Evolutionary conservation across 116 monocot genomes (phyloP).

Genomic region (Posidonia oceanica): DNA sequence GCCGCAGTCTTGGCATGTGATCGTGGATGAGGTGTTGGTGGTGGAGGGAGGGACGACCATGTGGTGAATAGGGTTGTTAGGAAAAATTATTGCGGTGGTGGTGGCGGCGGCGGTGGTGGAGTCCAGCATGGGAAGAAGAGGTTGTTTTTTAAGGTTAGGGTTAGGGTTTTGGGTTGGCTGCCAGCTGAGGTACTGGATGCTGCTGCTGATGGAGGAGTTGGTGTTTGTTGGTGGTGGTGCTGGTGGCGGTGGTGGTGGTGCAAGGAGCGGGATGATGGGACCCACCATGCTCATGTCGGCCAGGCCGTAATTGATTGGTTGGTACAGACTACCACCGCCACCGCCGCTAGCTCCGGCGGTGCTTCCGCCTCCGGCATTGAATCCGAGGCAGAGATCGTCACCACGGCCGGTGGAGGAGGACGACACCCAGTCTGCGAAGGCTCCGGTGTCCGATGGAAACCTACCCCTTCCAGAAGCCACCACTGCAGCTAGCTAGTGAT

Average conservation of each 20-base stretch:
- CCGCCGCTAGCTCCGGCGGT: no score
- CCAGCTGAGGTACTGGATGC: slow-evolving; percentile 28
- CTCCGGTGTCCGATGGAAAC: slow-evolving; percentile 63
- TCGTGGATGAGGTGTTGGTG: slow-evolving; percentile 1
- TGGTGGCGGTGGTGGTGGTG: slow-evolving; percentile 14
- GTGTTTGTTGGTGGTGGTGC: slow-evolving; percentile 3
- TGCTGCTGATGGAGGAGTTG: slow-evolving; percentile 15
- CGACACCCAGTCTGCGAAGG: slow-evolving; percentile 67
- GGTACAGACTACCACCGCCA: slow-evolving; percentile 5
- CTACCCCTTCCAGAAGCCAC: slow-evolving; percentile 56
- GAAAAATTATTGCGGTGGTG: background rate
- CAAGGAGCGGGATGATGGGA: slow-evolving; percentile 51
- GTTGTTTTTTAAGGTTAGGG: slow-evolving; percentile 31
- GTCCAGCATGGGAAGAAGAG: slow-evolving; percentile 26
- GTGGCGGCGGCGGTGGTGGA: background rate
- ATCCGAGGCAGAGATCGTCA: slow-evolving; percentile 53
- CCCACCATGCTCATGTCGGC: slow-evolving; percentile 56
- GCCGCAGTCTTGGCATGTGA: slow-evolving; percentile 92
- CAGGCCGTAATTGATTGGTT: slow-evolving; percentile 41
- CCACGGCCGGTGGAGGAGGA: slow-evolving; percentile 50
- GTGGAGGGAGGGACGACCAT: slow-evolving; percentile 6
- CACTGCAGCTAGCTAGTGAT: slow-evolving; percentile 3
- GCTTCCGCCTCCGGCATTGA: slow-evolving; percentile 35
- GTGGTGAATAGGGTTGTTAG: background rate
- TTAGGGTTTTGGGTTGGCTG: slow-evolving; percentile 24